These are phyloP conservation scores for Houttuynia cordata DNA, from an alignment of 164 flowering plant genomes.

Conservation along the genomic window DNA sequence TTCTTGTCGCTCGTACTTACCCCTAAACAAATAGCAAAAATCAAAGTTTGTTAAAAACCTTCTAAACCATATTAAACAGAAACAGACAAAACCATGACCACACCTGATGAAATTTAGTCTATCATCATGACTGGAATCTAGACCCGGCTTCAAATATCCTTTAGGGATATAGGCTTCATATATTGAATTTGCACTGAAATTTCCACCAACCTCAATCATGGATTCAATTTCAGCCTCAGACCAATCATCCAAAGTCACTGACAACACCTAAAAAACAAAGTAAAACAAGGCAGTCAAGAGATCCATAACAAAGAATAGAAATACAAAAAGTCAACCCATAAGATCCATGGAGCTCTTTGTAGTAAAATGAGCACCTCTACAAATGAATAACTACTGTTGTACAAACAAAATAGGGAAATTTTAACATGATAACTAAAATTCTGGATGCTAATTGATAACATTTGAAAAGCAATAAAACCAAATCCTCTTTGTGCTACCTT, in stretches of 20 bases:
- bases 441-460: neutral
- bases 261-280: slow-evolving; percentile 55
- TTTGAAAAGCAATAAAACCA: neutral
- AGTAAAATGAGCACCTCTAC: no score
- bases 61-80: no score
- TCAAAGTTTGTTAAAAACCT: neutral
- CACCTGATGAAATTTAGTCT: slow-evolving; percentile 80
- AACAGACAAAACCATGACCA: neutral
- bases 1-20: slow-evolving; percentile 89
- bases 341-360: no score
- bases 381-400: no score
- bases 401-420: neutral
- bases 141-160: slow-evolving; percentile 58
- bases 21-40: slow-evolving; percentile 27
- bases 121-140: slow-evolving; percentile 57
- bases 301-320: no score
- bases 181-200: slow-evolving; percentile 81
- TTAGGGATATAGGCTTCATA: slow-evolving; percentile 89
- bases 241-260: slow-evolving; percentile 97
- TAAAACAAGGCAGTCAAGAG: no score
- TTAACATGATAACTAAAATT: neutral
- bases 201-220: slow-evolving; percentile 96
- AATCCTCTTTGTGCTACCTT: slow-evolving; percentile 37
- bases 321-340: no score
- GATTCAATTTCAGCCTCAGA: slow-evolving; percentile 80